Conservation (phyloP, 768 basidiomycete species). For the Naganishia randhawae region DNA sequence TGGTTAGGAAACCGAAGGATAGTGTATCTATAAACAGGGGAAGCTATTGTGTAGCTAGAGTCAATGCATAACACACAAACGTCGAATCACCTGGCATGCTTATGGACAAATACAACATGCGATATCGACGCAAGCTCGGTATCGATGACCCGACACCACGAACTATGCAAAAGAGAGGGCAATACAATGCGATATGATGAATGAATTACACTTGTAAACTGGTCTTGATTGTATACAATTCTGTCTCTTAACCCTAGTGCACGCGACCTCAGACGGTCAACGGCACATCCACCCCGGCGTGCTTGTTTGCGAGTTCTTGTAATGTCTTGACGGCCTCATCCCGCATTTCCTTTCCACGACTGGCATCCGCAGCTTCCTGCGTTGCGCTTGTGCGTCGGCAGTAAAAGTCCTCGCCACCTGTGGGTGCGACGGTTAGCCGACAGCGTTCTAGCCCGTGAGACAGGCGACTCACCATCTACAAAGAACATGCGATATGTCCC, state of each 20-base stretch:
- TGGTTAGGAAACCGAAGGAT: too few relatives aligned
- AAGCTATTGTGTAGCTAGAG: too few relatives aligned
- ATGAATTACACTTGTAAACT: constrained; percentile 5
- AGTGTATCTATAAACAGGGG: too few relatives aligned
- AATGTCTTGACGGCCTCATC: constrained; percentile 58
- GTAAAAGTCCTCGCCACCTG: constrained; percentile 5
- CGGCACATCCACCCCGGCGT: constrained; percentile 1
- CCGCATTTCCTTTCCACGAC: background rate
- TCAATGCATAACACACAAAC: too few relatives aligned
- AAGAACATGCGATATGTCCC: constrained; percentile 50
- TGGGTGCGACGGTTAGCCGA: background rate
- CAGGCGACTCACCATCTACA: constrained; percentile 41
- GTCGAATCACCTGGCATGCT: too few relatives aligned
- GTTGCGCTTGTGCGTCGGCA: constrained; percentile 2
- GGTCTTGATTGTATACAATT: constrained; percentile 11
- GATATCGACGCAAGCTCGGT: too few relatives aligned
- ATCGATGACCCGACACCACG: too few relatives aligned
- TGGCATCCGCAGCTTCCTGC: constrained; percentile 62
- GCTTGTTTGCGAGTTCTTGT: constrained; percentile 15
- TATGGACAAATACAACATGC: too few relatives aligned
- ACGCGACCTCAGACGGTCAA: background rate
- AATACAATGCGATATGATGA: constrained; percentile 2
- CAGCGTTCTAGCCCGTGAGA: background rate
- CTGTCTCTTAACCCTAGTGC: background rate
- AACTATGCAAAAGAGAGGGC: background rate